These are phyloP conservation scores for Xylariaceae sp. DNA, from an alignment of 2,329 filamentous ascomycete genomes.

Conservation along the genomic window DNA sequence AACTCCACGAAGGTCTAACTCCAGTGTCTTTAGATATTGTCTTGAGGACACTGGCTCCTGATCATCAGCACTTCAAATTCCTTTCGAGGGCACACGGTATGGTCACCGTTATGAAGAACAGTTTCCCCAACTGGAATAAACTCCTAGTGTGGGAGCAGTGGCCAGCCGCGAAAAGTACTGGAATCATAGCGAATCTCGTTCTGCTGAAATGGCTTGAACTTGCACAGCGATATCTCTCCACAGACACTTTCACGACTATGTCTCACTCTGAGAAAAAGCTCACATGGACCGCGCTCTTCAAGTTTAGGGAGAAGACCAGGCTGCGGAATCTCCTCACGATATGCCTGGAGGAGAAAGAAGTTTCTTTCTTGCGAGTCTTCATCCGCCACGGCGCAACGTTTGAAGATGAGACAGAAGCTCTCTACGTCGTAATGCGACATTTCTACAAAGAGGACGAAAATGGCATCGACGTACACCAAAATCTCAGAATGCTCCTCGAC, in stretches of 20 bases:
- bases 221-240: slow-evolving; percentile 11
- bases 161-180: neutral
- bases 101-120: neutral
- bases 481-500: slow-evolving; percentile 5
- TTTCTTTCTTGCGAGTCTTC: slow-evolving; percentile 9
- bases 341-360: slow-evolving; percentile 2
- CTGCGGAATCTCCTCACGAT: slow-evolving; percentile 8
- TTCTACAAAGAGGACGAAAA: neutral
- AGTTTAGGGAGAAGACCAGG: neutral
- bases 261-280: neutral
- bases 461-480: neutral
- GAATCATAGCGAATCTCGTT: slow-evolving; percentile 12
- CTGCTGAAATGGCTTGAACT: slow-evolving; percentile 12
- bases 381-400: slow-evolving; percentile 11
- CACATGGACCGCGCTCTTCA: slow-evolving; percentile 10
- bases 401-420: slow-evolving; percentile 3
- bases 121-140: slow-evolving; percentile 10
- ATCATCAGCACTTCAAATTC: slow-evolving; percentile 2
- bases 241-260: slow-evolving; percentile 1
- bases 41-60: slow-evolving; percentile 10
- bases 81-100: slow-evolving; percentile 1
- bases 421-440: slow-evolving; percentile 8
- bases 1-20: neutral
- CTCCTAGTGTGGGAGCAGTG: neutral
- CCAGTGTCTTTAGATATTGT: slow-evolving; percentile 4